Evolutionary conservation across 495 filamentous ascomycete species (phyloP), one percentile per base, ranked within the genome.

Genomic region (Aspergillus haitiensis): DNA sequence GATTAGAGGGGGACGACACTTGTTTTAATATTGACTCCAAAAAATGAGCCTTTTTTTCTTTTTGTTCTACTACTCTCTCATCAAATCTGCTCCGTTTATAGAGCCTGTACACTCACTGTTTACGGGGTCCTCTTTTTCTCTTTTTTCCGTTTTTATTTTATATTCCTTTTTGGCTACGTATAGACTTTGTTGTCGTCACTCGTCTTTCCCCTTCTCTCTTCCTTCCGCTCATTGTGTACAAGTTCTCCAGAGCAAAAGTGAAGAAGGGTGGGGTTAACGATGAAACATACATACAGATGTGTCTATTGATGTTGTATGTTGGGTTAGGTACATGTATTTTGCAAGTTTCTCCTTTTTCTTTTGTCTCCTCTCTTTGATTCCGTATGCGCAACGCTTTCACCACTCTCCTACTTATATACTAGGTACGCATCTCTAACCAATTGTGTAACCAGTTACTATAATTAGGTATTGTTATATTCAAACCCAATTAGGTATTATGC

Each of bases 21-120:
- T 76, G 72, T 74, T 78, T 73, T 75, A 76, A 74, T 78, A 76
- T 76, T 74, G 72, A 76, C 68, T 51, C 59, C 72, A 74, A 70
- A 67, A 76, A 73, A 67, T 72, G 64, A 72, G 68, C 68, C 72
- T 66, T 66, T 47, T 47, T 67, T 73, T 71, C 64, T 66, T 47
- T 47, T 67, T 73, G 67, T 65, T 64, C 65, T 59, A 63, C 62
- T 64, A 62, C 63, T 67, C 65, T 51, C 21, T 27, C 21, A 27
- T 27, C 59, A 57, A 61, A 56, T 57, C 55, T 62, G 47, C 55
- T 65, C 59, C 66, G 66, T 62, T 66, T 36, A 62, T 59, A 62
- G 52, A 63, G 48, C 61, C 59, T 65, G 59, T 65, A 63, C 61
- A 59, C 52, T 56, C 55, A 59, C 56, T 61, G 56, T 42, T 45